Percentiles rank a stretch among this genome's conserved stretches.
Evolutionary conservation across 306 rosid species (phyloP).

Genomic region (Dicorynia guianensis): DNA sequence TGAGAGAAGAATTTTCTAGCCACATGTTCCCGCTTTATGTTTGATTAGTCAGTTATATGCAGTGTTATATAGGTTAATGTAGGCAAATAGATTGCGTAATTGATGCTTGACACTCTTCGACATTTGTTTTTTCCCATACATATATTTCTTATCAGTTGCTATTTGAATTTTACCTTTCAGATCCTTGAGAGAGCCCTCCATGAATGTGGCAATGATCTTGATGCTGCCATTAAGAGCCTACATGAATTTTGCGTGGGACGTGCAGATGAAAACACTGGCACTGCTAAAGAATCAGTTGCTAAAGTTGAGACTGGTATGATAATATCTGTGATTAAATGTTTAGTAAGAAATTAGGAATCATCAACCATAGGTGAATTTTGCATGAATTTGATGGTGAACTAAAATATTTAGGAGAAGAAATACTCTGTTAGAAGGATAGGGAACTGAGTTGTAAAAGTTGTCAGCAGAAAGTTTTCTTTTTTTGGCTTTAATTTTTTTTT

Average conservation of each 20-base stretch:
- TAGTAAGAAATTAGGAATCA: background rate
- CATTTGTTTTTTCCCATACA: background rate
- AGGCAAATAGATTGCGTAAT: background rate
- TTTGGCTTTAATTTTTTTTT: no score
- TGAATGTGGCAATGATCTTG: conserved; percentile 82
- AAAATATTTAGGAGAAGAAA: no score
- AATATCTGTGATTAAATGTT: background rate
- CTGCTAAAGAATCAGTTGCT: conserved; percentile 45
- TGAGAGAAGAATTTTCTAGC: background rate
- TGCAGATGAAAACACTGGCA: conserved; percentile 42
- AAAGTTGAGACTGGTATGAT: conserved; percentile 59
- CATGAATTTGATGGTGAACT: no score
- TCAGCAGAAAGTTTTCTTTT: background rate
- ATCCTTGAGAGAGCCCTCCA: conserved; percentile 81
- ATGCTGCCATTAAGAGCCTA: conserved; percentile 81
- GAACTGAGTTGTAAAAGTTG: conserved; percentile 18
- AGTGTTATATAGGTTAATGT: conserved; percentile 4
- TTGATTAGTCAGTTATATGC: background rate
- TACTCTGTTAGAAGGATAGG: background rate
- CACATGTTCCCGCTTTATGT: background rate
- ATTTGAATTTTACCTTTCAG: conserved; percentile 52
- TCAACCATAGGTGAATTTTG: background rate
- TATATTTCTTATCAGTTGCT: background rate
- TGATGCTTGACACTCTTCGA: background rate
- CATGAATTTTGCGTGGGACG: conserved; percentile 72